Evolutionary conservation across 2,329 filamentous ascomycete genomes (phyloP), one percentile per base, ranked within the genome.

Genomic region (Cladosporium austrohemisphaericum): DNA sequence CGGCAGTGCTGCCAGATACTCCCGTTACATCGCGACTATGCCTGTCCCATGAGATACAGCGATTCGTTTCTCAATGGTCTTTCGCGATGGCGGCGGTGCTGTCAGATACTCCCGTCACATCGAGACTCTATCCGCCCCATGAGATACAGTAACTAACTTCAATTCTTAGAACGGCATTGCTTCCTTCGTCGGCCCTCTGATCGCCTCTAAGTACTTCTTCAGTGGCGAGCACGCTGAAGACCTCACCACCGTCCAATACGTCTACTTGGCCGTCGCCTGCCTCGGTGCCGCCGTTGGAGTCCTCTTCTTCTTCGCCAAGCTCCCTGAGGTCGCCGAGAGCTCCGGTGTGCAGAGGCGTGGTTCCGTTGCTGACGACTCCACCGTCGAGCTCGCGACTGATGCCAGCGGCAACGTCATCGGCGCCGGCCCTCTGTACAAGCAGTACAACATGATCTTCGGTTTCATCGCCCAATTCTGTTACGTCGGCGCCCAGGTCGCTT

Each of bases 371-470:
- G 56, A 56, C 9, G 57, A 58, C 8, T 49, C 52, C 49, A 61
- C 60, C 11, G 52, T 64, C 22, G 63, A 62, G 49, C 47, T 63
- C 19, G 63, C 55, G 31, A 49, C 60, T 20, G 65, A 63, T 33
- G 45, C 57, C 16, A 58, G 64, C 44, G 65, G 65, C 46, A 44
- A 58, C n/a, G 55, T 62, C 43, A 58, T 66, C 47, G 57, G 56
- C 31, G 55, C 60, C 43, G 64, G 59, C 28, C 65, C 66, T 13
- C 55, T 69, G 26, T 65, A 64, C 62, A 68, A 68, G 62, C 65
- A 69, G 56, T 68, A 63, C 60, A 68, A 67, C 61, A 66, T 69
- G 63, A 62, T 68, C 56, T 66, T 62, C 52, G 67, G 63, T 28
- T 65, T 69, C 58, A 45, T 64, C 26, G 65, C 67, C 5, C 60